phyloP scores from a whole-genome alignment of 2,329 filamentous ascomycete genomes.

The Trichoderma breve region DNA sequence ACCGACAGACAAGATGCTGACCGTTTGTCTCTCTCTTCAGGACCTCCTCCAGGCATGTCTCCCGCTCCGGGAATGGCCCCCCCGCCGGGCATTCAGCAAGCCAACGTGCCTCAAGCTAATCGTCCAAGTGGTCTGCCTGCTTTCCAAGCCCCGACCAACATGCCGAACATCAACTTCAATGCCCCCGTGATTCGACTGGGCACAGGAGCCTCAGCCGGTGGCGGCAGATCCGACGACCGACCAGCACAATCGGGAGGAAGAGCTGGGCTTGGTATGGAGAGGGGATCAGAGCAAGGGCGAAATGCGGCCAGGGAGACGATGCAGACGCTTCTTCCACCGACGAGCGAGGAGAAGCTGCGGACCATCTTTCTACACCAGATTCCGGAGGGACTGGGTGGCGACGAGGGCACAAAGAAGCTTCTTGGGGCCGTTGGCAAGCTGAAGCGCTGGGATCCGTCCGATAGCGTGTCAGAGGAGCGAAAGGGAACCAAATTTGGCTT shows the following conservation, averaged over 20 bases:
- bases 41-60: constrained; percentile 76
- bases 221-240: constrained; percentile 42
- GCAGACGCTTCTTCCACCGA: constrained; percentile 75
- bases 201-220: constrained; percentile 62
- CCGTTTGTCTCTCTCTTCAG: constrained; percentile 40
- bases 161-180: constrained; percentile 98
- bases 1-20: neutral
- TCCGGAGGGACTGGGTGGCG: constrained; percentile 72
- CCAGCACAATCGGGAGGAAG: constrained; percentile 39
- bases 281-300: constrained; percentile 64
- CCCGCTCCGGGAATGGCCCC: constrained; percentile 76
- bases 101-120: constrained; percentile 70
- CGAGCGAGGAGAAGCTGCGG: constrained; percentile 83
- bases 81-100: constrained; percentile 74
- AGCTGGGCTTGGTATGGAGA: constrained; percentile 58
- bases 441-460: constrained; percentile 79
- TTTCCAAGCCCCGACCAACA: constrained; percentile 85
- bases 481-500: constrained; percentile 90
- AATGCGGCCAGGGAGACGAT: constrained; percentile 65
- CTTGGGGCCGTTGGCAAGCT: constrained; percentile 74
- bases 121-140: constrained; percentile 77
- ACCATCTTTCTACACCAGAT: constrained; percentile 90
- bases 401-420: constrained; percentile 76
- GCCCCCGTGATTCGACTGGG: constrained; percentile 94
- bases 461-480: constrained; percentile 58